A percentile compares a stretch with the other conserved stretches of the same genome.
phyloP scores from a whole-genome alignment of 2,329 filamentous ascomycete genomes.

The Davidsoniella neocaledoniae region DNA sequence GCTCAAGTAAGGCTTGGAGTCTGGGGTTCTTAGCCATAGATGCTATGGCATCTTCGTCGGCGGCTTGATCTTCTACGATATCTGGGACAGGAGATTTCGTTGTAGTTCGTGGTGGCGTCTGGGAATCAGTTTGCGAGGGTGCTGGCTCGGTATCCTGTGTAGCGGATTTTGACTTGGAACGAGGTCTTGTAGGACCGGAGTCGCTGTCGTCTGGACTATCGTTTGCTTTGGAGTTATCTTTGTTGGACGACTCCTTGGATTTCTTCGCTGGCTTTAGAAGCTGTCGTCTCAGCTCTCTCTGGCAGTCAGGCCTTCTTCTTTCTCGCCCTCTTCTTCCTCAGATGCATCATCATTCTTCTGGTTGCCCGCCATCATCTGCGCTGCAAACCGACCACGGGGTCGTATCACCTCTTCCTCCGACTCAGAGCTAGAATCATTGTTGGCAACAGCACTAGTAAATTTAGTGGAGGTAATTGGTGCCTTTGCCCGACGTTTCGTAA shows the following conservation, averaged over 20 bases:
- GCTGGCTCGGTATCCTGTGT: conserved; percentile 21
- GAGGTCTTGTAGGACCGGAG: not conserved
- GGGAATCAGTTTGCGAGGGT: conserved; percentile 15
- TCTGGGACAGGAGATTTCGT: conserved; percentile 15
- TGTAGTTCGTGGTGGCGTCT: conserved; percentile 16
- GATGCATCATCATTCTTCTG: conserved; percentile 23
- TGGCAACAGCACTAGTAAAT: not conserved
- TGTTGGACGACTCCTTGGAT: conserved; percentile 17
- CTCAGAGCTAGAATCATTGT: conserved; percentile 2
- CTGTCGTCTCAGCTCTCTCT: conserved; percentile 7
- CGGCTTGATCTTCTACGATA: conserved; percentile 21
- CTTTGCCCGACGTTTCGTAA: not conserved
- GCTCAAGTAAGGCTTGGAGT: conserved; percentile 54
- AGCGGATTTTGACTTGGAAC: conserved; percentile 11
- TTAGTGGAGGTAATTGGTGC: not conserved
- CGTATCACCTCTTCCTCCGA: conserved; percentile 22
- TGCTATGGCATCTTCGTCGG: conserved; percentile 30
- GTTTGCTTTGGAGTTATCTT: conserved; percentile 20
- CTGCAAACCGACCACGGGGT: conserved; percentile 47
- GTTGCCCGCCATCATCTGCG: conserved; percentile 35
- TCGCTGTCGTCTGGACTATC: conserved; percentile 23
- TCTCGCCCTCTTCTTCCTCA: conserved; percentile 22
- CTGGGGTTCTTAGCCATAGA: conserved; percentile 32
- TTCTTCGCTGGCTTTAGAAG: conserved; percentile 16
- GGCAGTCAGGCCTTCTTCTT: conserved; percentile 13